Evolutionary conservation across 176 grass and related monocot species (phyloP).

Genomic region (Juncus effusus): DNA sequence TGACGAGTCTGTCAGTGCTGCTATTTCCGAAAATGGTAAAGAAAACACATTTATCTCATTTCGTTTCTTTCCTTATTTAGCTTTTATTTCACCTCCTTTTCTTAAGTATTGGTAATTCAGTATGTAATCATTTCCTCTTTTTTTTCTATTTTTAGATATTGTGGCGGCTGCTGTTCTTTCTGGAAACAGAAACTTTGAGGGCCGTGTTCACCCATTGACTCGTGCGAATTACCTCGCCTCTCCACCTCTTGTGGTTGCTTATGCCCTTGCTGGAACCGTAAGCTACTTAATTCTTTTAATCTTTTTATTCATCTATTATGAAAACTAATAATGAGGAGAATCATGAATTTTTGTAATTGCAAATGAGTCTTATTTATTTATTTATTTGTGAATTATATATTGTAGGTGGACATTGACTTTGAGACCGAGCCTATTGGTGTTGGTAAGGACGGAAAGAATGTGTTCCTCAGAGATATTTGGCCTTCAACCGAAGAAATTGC

Average conservation of each 20-base stretch:
- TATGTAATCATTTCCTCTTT: neutral
- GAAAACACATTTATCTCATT: slow-evolving; percentile 1
- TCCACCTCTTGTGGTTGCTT: slow-evolving; percentile 81
- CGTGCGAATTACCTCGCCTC: slow-evolving; percentile 90
- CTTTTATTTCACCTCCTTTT: neutral
- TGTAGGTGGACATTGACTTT: slow-evolving; percentile 97
- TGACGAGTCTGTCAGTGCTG: slow-evolving; percentile 69
- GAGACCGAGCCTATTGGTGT: slow-evolving; percentile 89
- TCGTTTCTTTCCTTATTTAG: neutral
- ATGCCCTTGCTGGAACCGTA: slow-evolving; percentile 92
- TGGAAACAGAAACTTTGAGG: slow-evolving; percentile 86
- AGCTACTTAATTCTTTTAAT: slow-evolving; percentile 16
- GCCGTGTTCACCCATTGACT: slow-evolving; percentile 83
- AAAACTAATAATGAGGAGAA: neutral
- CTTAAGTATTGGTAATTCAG: neutral
- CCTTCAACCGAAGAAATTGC: slow-evolving; percentile 94
- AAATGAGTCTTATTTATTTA: slow-evolving; percentile 8
- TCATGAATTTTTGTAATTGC: neutral
- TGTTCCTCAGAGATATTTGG: slow-evolving; percentile 96
- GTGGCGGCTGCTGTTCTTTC: slow-evolving; percentile 91
- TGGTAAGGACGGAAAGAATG: slow-evolving; percentile 73
- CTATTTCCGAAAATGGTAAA: slow-evolving; percentile 80
- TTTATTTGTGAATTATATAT: neutral
- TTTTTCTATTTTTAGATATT: slow-evolving; percentile 46
- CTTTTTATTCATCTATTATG: slow-evolving; percentile 1